phyloP scores from a whole-genome alignment of 768 basidiomycete species.

The Phanerochaete carnosa region DNA sequence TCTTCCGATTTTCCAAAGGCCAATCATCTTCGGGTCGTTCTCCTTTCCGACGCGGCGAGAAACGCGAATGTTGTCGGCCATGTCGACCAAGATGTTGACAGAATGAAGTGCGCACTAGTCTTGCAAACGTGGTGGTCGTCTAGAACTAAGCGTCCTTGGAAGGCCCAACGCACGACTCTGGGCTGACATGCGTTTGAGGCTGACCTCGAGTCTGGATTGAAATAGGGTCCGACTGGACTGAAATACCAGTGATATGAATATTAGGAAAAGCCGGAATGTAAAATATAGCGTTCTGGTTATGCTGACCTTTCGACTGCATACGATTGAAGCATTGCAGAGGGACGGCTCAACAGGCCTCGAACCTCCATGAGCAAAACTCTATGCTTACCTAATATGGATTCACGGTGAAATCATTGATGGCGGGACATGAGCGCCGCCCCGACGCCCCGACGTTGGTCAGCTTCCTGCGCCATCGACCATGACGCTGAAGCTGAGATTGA shows the following conservation, averaged over 20 bases:
- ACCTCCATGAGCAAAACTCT: neutral
- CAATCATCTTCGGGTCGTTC: conserved; percentile 40
- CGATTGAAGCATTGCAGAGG: no score
- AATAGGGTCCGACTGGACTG: neutral
- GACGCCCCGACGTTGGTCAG: neutral
- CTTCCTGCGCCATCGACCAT: conserved; percentile 21
- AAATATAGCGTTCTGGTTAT: no score
- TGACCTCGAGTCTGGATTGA: neutral
- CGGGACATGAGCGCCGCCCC: neutral
- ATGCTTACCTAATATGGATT: neutral
- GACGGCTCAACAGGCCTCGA: no score
- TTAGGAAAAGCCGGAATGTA: no score
- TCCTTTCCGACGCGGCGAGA: conserved; percentile 20
- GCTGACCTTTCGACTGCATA: neutral
- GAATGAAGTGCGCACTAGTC: neutral
- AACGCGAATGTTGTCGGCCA: conserved; percentile 15
- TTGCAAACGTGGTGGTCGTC: neutral
- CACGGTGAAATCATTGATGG: neutral
- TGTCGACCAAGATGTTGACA: neutral
- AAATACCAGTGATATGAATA: no score
- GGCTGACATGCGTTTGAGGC: neutral
- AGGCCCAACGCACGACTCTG: neutral
- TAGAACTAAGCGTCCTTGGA: neutral
- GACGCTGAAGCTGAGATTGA: conserved; percentile 41
- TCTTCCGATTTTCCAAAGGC: conserved; percentile 52